Evolutionary conservation across 2,329 filamentous ascomycete genomes (phyloP).

Genomic region (Pseudogymnoascus sp.): DNA sequence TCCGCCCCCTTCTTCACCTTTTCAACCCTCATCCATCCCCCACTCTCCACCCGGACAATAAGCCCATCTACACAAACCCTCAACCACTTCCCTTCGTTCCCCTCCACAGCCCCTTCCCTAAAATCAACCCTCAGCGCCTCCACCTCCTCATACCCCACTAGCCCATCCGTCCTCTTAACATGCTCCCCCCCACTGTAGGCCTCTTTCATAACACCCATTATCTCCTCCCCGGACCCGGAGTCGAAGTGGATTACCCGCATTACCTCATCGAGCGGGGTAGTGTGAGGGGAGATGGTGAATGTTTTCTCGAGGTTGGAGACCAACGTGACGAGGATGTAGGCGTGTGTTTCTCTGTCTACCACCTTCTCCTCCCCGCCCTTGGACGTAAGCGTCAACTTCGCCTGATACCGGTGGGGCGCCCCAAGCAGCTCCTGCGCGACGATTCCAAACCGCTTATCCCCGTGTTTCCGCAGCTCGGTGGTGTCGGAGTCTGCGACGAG

Average conservation of each 20-base stretch:
- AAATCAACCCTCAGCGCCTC: slow-evolving; percentile 59
- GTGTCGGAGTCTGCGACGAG: slow-evolving; percentile 91
- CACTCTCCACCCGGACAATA: slow-evolving; percentile 64
- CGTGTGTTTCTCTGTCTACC: slow-evolving; percentile 42
- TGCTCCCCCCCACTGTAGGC: slow-evolving; percentile 52
- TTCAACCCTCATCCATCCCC: slow-evolving; percentile 61
- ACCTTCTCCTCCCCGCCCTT: slow-evolving; percentile 19
- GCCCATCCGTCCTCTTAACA: slow-evolving; percentile 43
- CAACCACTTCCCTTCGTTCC: slow-evolving; percentile 58
- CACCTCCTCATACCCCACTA: slow-evolving; percentile 66
- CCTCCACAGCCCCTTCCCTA: slow-evolving; percentile 48
- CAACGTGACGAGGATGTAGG: slow-evolving; percentile 67
- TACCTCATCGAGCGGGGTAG: slow-evolving; percentile 59
- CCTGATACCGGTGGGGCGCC: slow-evolving; percentile 51
- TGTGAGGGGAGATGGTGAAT: slow-evolving; percentile 72
- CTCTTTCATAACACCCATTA: slow-evolving; percentile 67
- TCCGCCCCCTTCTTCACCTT: slow-evolving; percentile 32
- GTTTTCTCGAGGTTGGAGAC: slow-evolving; percentile 74
- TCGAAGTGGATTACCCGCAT: slow-evolving; percentile 71
- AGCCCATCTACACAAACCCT: slow-evolving; percentile 88
- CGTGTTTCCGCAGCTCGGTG: slow-evolving; percentile 66
- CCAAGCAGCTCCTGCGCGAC: slow-evolving; percentile 69
- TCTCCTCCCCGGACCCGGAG: slow-evolving; percentile 51
- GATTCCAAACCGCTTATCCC: slow-evolving; percentile 72
- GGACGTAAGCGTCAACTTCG: slow-evolving; percentile 16